These are phyloP conservation scores for Plasmodium vivax DNA, from an alignment of 169 alveolate species.

Conservation along the genomic window DNA sequence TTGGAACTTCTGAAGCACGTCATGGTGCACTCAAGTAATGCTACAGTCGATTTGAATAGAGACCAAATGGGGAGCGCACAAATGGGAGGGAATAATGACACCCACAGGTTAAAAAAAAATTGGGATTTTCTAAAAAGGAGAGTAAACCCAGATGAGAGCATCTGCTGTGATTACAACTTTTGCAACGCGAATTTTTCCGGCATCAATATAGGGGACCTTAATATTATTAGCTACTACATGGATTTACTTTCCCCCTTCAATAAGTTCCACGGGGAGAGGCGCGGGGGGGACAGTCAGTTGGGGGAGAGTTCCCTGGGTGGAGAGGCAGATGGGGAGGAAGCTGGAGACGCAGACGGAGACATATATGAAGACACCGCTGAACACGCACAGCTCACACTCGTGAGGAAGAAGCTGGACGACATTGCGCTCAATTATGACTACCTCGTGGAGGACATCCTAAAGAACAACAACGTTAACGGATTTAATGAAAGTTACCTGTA, in stretches of 20 bases:
- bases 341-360: neutral
- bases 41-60: neutral
- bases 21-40: slow-evolving; percentile 19
- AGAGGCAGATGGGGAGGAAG: neutral
- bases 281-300: neutral
- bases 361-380: too few relatives aligned
- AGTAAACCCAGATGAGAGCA: neutral
- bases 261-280: slow-evolving; percentile 9
- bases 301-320: neutral
- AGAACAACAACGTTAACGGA: slow-evolving; percentile 15
- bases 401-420: slow-evolving; percentile 27
- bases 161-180: neutral
- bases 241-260: slow-evolving; percentile 30
- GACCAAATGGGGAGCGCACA: neutral
- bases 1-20: slow-evolving; percentile 43
- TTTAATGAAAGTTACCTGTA: neutral
- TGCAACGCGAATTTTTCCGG: neutral
- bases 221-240: slow-evolving; percentile 56
- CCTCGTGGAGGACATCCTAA: slow-evolving; percentile 21
- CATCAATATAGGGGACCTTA: slow-evolving; percentile 15
- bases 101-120: neutral
- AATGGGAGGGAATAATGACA: neutral
- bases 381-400: neutral
- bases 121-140: neutral
- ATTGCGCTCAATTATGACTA: slow-evolving; percentile 45